Conservation (phyloP, 345 rosid species). For the Dovyalis caffra region DNA sequence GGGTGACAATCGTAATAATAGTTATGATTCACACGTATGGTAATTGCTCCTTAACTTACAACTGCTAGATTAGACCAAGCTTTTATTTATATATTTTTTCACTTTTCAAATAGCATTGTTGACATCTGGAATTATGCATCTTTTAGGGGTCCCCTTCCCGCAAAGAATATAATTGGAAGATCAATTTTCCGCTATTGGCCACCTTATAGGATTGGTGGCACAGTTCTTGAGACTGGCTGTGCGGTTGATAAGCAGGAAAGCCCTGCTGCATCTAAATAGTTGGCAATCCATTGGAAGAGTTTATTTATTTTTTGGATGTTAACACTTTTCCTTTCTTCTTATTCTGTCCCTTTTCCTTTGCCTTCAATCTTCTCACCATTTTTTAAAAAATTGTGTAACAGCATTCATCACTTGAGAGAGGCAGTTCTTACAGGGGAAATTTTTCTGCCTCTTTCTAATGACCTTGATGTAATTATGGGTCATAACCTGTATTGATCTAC, state of each 20-base stretch:
- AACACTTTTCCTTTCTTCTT: not conserved
- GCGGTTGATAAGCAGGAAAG: conserved; percentile 55
- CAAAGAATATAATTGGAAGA: conserved; percentile 88
- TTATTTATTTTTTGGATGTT: not conserved
- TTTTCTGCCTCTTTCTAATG: not conserved
- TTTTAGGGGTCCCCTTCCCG: conserved; percentile 89
- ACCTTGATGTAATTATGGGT: conserved; percentile 1
- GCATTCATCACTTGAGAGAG: conserved; percentile 5
- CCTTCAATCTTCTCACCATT: not conserved
- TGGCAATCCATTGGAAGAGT: not conserved
- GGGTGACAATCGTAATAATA: conserved; percentile 98
- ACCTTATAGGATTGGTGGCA: conserved; percentile 70
- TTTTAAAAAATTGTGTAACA: not conserved
- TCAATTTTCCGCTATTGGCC: conserved; percentile 94
- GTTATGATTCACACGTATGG: conserved; percentile 97
- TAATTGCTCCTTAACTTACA: conserved; percentile 27
- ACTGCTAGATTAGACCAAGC: not conserved
- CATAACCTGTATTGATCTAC: conserved; percentile 1
- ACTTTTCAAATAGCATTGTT: not conserved
- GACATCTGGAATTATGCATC: conserved; percentile 6
- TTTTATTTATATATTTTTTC: not conserved
- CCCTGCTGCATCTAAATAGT: conserved; percentile 26
- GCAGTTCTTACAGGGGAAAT: not conserved
- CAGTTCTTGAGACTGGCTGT: conserved; percentile 62
- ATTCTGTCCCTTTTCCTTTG: not conserved